Evolutionary conservation across 768 basidiomycete species (phyloP), one percentile per base, ranked within the genome.

Genomic region (Mycena crocata): DNA sequence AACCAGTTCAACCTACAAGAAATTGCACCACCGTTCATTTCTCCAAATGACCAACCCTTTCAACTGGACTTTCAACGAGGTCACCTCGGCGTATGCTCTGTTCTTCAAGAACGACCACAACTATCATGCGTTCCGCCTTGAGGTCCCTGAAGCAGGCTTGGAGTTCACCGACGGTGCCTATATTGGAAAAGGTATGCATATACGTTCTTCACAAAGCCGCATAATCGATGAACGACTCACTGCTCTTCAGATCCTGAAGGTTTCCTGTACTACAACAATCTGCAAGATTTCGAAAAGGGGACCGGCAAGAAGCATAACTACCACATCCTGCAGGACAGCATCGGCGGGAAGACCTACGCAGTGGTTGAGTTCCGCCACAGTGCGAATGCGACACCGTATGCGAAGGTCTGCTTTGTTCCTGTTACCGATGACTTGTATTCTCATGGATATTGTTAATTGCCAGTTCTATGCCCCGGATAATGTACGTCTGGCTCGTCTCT

Each of bases 21-120:
- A 28, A 32, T n/a, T n/a, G n/a, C n/a, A n/a, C n/a, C n/a, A 51
- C 8, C 32, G 4, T 10, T 13, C n/a, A n/a, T 23, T 52, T 21
- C 40, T 39, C 24, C 54, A 28, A 4, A 56, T 56, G 54, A 2
- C 54, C 37, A 56, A 56, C 24, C 35, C 54, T 5, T 56, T 56
- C 37, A 56, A 56, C 54, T 56, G 54, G 37, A 28, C 15, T 24
- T 56, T 14, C 37, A 40, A 26, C 54, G n/a, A 5, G 5, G 26
- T 19, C 28, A 30, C 9, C 10, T 56, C 37, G 14, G 54, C 35
- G 23, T 40, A 14, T 42, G 54, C 54, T n/a, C 37, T 56, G 24
- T 56, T 56, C 54, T 56, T 56, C 35, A 56, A 56, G 37, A 56
- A 56, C 24, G 54, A 37, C 34, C 54, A 56, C 37, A 56, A 56